Percentiles rank a stretch among this genome's conserved stretches.
Conservation (phyloP, 352 stramenopile species). For the Phytopythium mirpurense region DNA sequence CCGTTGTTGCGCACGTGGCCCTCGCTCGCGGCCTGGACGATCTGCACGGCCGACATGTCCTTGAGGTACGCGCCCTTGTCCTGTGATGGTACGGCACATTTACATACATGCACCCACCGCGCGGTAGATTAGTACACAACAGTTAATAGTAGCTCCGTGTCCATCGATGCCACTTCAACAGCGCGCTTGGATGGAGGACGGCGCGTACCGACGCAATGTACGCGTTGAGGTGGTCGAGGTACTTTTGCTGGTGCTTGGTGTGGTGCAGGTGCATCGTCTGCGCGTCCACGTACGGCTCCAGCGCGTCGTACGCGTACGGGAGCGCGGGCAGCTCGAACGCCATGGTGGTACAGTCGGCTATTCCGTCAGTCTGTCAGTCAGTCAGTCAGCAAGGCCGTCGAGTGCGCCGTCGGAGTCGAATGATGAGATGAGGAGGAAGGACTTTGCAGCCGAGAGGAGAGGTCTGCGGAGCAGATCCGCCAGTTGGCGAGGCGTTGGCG, state of each 20-base stretch:
- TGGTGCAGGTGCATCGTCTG: slow-evolving; percentile 90
- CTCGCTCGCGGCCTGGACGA: slow-evolving; percentile 68
- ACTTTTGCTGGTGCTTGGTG: slow-evolving; percentile 89
- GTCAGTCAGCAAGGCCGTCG: no score
- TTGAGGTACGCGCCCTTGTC: slow-evolving; percentile 66
- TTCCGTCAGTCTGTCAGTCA: no score
- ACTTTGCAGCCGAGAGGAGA: no score
- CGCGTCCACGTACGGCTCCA: slow-evolving; percentile 88
- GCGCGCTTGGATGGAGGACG: background rate
- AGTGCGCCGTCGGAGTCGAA: no score
- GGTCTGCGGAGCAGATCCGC: no score
- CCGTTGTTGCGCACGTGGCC: slow-evolving; percentile 81
- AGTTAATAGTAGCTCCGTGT: no score
- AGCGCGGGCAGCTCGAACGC: slow-evolving; percentile 78
- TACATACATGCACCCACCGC: no score
- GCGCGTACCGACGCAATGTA: slow-evolving; percentile 55
- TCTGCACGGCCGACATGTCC: slow-evolving; percentile 78
- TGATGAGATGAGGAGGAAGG: no score
- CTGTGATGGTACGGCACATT: slow-evolving; percentile 14
- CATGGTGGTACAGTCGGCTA: no score
- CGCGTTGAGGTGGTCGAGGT: slow-evolving; percentile 90
- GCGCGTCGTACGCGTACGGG: slow-evolving; percentile 81
- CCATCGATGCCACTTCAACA: no score
- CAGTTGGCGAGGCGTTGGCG: no score
- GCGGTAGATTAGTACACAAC: no score